A percentile compares a stretch with the other conserved stretches of the same genome.
These are phyloP conservation scores for Thelonectria rubi DNA, from an alignment of 2,329 filamentous ascomycete species.

Conservation along the genomic window DNA sequence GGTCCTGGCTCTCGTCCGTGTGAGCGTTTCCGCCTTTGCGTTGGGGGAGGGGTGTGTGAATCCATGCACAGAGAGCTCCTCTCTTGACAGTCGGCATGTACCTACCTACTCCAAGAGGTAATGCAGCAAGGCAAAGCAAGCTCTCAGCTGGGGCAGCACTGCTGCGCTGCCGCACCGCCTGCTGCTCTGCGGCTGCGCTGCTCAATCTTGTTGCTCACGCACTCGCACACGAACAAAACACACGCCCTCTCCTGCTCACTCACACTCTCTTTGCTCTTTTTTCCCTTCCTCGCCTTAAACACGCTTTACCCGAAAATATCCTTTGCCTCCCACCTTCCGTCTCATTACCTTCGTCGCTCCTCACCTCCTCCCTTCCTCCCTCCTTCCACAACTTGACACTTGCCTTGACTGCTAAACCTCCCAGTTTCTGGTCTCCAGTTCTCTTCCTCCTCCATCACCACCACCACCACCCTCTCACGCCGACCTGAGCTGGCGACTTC, in stretches of 20 bases:
- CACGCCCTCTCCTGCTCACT: conserved; percentile 11
- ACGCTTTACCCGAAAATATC: conserved; percentile 41
- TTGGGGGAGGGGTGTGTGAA: conserved; percentile 16
- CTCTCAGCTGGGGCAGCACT: conserved; percentile 17
- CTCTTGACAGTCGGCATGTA: not conserved
- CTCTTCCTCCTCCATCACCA: conserved; percentile 27
- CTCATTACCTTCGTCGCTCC: conserved; percentile 31
- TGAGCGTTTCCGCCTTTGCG: not conserved
- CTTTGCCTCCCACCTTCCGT: conserved; percentile 42
- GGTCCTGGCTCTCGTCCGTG: conserved; percentile 11
- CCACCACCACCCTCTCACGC: conserved; percentile 23
- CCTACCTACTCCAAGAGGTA: conserved; percentile 7
- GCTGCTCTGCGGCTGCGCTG: not conserved
- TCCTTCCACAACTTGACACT: conserved; percentile 23
- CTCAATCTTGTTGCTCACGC: not conserved
- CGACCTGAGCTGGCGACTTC: conserved; percentile 28
- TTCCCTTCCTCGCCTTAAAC: conserved; percentile 36
- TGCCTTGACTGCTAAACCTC: conserved; percentile 18
- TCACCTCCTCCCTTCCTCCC: conserved; percentile 32
- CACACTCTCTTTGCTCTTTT: conserved; percentile 12
- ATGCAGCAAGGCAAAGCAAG: conserved; percentile 21
- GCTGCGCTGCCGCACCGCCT: conserved; percentile 16
- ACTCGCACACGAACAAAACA: conserved; percentile 9
- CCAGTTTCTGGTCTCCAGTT: conserved; percentile 10
- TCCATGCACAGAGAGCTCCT: conserved; percentile 25